Evolutionary conservation across 1,139 yeast genomes (phyloP).

Genomic region (Lodderomyces margitis): DNA sequence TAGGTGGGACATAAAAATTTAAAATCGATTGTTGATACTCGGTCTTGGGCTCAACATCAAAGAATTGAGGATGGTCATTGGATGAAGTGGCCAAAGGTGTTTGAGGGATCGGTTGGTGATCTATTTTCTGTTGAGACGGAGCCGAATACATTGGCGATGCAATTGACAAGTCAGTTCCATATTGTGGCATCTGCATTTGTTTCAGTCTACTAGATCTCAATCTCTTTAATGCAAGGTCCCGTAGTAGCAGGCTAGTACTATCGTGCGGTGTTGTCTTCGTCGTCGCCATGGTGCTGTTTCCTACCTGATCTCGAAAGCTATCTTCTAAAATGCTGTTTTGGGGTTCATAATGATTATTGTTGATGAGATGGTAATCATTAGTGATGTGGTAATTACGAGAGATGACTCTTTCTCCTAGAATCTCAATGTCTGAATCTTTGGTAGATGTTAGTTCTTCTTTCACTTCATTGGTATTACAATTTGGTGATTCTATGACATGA

Average conservation of each 20-base stretch:
- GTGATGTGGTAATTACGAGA: conserved; percentile 5
- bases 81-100: too few relatives aligned
- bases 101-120: neutral
- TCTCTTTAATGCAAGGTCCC: conserved; percentile 7
- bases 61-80: neutral
- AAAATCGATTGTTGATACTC: conserved; percentile 19
- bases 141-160: conserved; percentile 7
- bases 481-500: neutral
- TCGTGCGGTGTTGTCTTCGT: neutral
- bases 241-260: conserved; percentile 4
- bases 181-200: conserved; percentile 7
- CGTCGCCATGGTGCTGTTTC: neutral
- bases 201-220: neutral
- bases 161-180: conserved; percentile 16
- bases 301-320: neutral
- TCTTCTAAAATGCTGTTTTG: conserved; percentile 13
- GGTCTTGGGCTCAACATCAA: neutral
- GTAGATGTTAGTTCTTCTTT: neutral
- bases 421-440: conserved; percentile 13
- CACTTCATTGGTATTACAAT: neutral
- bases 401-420: conserved; percentile 9
- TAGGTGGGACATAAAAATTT: conserved; percentile 18
- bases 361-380: conserved; percentile 14
- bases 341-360: neutral
- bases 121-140: too few relatives aligned